Evolutionary conservation across 208 protist genomes (phyloP).

Genomic region (Leishmania tropica): DNA sequence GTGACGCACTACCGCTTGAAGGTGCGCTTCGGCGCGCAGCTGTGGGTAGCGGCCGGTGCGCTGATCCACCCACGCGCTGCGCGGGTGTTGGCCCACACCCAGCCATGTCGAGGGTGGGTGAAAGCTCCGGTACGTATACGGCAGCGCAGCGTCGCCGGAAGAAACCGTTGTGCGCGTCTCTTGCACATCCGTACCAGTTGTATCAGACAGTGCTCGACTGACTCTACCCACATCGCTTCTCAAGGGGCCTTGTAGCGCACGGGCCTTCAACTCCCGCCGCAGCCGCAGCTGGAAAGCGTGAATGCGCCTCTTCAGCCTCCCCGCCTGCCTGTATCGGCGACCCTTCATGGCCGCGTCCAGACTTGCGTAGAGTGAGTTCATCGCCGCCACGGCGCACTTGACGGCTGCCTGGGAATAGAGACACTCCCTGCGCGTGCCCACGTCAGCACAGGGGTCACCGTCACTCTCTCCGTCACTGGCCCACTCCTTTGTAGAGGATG

Average conservation of each 20-base stretch:
- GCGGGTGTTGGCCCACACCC: slow-evolving; percentile 44
- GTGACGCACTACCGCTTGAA: slow-evolving; percentile 12
- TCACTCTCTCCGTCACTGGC: neutral
- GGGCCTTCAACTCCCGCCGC: slow-evolving; percentile 5
- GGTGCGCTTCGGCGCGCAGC: neutral
- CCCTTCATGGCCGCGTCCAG: slow-evolving; percentile 38
- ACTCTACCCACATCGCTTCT: neutral
- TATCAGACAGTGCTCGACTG: neutral
- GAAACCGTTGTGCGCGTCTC: neutral
- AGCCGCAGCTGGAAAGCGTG: slow-evolving; percentile 17
- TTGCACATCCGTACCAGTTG: neutral
- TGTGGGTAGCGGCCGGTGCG: slow-evolving; percentile 53
- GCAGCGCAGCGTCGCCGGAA: neutral
- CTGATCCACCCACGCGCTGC: slow-evolving; percentile 35
- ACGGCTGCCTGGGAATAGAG: neutral
- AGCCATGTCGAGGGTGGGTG: slow-evolving; percentile 44
- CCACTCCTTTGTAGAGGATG: neutral
- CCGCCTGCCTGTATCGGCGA: slow-evolving; percentile 2
- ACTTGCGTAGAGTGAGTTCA: slow-evolving; percentile 24
- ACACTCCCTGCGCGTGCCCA: neutral
- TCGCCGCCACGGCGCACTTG: slow-evolving; percentile 11
- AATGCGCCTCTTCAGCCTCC: slow-evolving; percentile 15
- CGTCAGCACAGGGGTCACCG: neutral
- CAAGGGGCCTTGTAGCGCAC: neutral
- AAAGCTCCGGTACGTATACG: slow-evolving; percentile 36